Base-by-base conservation (phyloP, 83 land plant genomes). In the Thuja plicata region DNA sequence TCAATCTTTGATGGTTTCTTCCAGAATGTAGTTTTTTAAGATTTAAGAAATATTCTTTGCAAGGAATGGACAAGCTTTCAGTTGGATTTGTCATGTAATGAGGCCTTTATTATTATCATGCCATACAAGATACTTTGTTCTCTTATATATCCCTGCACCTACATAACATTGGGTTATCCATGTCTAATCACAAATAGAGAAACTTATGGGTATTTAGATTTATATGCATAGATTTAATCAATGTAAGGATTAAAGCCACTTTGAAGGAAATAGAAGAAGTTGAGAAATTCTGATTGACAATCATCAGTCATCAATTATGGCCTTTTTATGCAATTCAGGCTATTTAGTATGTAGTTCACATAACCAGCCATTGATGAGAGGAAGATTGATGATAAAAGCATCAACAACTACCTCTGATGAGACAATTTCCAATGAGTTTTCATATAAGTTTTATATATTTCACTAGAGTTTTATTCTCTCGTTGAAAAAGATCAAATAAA, bases 61-160 rank as follows among this genome's bases (percentile, higher is more conserved):
- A 2, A 34, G 15, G 3, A 35, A 4, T 34, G 17, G 3, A 13
- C 15, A 35, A 34, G 15, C 15, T 76, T 76, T 34, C 17, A 76
- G 15, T 34, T 76, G 79, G 79, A 76, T 76, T 76, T 76, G 79
- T 76, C 79, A 11, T 35, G 79, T 76, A 34, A 34, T 76, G 79
- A 34, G 79, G 7, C 17, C 17, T 34, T 19, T 76, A 10, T 34
- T 76, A 13, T 35, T 76, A 2, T 34, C 35, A 34, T 35, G 17
- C 35, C 38, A 6, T 0, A 1, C 35, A 34, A 76, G 79, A 76
- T 76, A 15, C 79, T 34, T 35, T 32, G 3, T 76, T 15, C 5
- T 4, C 16, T 35, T 76, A 76, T 76, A 13, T 76, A 76, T 32
- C 78, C 38, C 38, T 10, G 34, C 37, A 17, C 78, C 78, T 74